Percentiles rank a stretch among this genome's conserved stretches.
These are phyloP conservation scores for Monilinia polystroma DNA, from an alignment of 2,329 filamentous ascomycete genomes.

Conservation along the genomic window DNA sequence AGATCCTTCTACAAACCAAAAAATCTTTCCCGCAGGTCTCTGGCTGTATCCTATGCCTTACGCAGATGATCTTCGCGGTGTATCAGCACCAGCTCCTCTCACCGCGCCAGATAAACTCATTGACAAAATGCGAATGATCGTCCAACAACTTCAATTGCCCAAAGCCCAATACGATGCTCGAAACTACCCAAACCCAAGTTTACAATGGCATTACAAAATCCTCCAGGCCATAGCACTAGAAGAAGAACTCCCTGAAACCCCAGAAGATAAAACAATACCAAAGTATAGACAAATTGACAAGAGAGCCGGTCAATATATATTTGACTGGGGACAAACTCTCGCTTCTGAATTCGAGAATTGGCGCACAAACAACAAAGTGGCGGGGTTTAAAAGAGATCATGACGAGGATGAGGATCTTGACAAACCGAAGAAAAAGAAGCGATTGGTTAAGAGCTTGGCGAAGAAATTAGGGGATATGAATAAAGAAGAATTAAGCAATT, in stretches of 20 bases:
- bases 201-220: constrained; percentile 98
- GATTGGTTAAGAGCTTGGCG: constrained; percentile 1
- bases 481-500: constrained; percentile 13
- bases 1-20: constrained; percentile 63
- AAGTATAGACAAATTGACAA: constrained; percentile 82
- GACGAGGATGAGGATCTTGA: constrained; percentile 5
- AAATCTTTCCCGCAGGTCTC: constrained; percentile 75
- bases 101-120: constrained; percentile 68
- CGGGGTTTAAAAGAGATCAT: constrained; percentile 8
- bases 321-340: constrained; percentile 72
- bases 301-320: constrained; percentile 74
- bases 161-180: constrained; percentile 79
- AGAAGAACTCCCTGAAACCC: constrained; percentile 75
- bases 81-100: constrained; percentile 56
- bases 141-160: constrained; percentile 76
- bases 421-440: constrained; percentile 9
- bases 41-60: constrained; percentile 89
- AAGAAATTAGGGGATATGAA: constrained; percentile 19
- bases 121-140: constrained; percentile 76
- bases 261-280: constrained; percentile 76
- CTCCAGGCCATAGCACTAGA: constrained; percentile 88
- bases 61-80: constrained; percentile 80
- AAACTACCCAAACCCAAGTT: constrained; percentile 85
- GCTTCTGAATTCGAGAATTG: constrained; percentile 46
- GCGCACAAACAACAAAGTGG: not conserved